Evolutionary conservation across 75 land plant genomes (phyloP), one percentile per base, ranked within the genome.

Genomic region (Picea glauca): DNA sequence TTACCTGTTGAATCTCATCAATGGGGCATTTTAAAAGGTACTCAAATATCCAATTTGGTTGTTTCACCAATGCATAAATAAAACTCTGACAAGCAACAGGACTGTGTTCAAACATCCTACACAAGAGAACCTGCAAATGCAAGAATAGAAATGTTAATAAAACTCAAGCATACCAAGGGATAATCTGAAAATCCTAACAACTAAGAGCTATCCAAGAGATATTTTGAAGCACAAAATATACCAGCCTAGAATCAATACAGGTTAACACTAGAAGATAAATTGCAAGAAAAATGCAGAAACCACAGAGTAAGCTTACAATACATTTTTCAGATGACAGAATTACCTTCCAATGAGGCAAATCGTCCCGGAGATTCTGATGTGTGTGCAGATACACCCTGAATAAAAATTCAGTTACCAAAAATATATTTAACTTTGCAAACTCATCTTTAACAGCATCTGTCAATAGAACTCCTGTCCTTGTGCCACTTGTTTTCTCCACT

Each of bases 1-100:
- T 50, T 13, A 82, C 84, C 83, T 82, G 84, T 46, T 77, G 82
- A 60, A 82, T 77, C 46, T 82, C 84, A 21, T 82, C 84, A 58
- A 82, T 60, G 12, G 84, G 84, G 54, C 84, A 82, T 54, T 67
- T 79, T 11, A 82, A 6, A 26, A 82, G 81, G 82, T 79, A 82
- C 21, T 82, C 84, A 58, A 70, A 75, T 26, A 82, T 46, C 84
- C 84, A 82, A 15, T 82, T 82, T 20, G 76, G 84, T 50, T 77
- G 80, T 30, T 79, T 75, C 6, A 79, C 82, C 35, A 82, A 60
- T 23, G 76, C 66, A 43, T 78, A 50, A 33, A 82, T 70, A 61
- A 66, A 82, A 23, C 61, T 63, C 5, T 68, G 60, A 74, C 82
- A 82, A 13, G 84, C 60, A 58, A 60, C 58, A 50, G 72, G 72